Conservation (phyloP, 148 eudicot species). For the Arctostaphylos glauca region DNA sequence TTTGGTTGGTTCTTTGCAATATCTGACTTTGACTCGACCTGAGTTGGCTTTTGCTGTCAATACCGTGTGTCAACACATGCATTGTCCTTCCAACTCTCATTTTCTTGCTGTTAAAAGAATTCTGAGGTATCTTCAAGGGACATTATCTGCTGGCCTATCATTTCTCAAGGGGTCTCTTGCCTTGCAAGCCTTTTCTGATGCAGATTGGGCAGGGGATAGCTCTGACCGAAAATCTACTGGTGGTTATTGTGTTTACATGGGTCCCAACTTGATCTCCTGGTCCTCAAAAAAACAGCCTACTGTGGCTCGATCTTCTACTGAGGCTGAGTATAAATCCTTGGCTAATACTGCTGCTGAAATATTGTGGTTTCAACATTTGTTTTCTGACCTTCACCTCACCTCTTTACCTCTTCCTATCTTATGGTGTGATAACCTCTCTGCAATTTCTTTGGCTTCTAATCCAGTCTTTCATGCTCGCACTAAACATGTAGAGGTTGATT, state of each 20-base stretch:
- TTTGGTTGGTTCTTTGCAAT: background rate
- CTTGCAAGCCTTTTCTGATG: background rate
- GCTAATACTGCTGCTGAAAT: background rate
- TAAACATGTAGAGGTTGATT: background rate
- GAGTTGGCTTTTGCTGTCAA: too few species aligned
- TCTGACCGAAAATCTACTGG: background rate
- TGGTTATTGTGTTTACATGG: background rate
- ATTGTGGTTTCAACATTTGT: background rate
- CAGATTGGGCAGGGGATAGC: background rate
- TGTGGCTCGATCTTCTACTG: background rate
- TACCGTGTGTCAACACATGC: too few species aligned
- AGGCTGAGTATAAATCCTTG: background rate
- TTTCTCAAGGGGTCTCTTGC: background rate
- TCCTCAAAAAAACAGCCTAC: background rate
- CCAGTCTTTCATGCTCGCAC: background rate
- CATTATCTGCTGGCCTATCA: background rate
- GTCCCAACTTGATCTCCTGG: background rate
- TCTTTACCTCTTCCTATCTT: background rate
- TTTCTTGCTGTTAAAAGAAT: background rate
- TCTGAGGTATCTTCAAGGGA: background rate
- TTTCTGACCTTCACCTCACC: background rate
- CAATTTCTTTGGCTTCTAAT: background rate
- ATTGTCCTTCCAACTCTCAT: too few species aligned
- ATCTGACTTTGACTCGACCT: background rate
- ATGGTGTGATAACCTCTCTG: background rate